Evolutionary conservation across 2,329 filamentous ascomycete genomes (phyloP).

Genomic region (Colletotrichum camelliae): DNA sequence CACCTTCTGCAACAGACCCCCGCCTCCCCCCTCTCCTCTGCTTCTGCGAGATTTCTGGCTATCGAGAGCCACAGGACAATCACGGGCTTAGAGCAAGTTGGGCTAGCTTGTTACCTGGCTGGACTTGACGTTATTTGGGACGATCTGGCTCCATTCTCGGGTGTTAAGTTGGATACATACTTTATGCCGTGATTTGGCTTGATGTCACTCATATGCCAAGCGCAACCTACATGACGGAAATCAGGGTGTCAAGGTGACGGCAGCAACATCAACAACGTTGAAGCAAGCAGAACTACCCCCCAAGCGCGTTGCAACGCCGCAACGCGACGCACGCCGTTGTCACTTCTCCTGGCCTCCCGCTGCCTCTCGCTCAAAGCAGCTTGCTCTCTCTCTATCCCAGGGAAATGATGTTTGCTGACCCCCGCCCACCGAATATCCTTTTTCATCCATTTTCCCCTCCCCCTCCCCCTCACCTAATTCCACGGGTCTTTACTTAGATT

Average conservation of each 20-base stretch:
- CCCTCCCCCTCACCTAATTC: neutral
- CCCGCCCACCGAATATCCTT: slow-evolving; percentile 10
- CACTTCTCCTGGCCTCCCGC: neutral
- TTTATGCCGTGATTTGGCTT: neutral
- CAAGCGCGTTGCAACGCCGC: neutral
- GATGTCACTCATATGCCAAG: neutral
- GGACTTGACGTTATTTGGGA: neutral
- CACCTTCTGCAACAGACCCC: neutral
- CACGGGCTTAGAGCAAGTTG: neutral
- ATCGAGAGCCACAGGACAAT: neutral
- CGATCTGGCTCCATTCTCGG: neutral
- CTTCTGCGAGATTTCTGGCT: neutral
- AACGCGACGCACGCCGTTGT: neutral
- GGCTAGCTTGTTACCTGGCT: neutral
- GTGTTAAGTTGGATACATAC: neutral
- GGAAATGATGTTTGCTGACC: slow-evolving; percentile 20
- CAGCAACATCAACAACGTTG: neutral
- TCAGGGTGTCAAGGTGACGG: neutral
- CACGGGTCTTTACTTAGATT: slow-evolving; percentile 12
- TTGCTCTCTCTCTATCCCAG: neutral
- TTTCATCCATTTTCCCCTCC: neutral
- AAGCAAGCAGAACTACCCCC: neutral
- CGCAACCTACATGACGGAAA: neutral
- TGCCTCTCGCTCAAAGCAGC: neutral
- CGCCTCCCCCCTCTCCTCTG: neutral